Percentiles rank a stretch among this genome's conserved stretches.
Evolutionary conservation across 768 basidiomycete genomes (phyloP).

Genomic region (Termitomyces heimii): DNA sequence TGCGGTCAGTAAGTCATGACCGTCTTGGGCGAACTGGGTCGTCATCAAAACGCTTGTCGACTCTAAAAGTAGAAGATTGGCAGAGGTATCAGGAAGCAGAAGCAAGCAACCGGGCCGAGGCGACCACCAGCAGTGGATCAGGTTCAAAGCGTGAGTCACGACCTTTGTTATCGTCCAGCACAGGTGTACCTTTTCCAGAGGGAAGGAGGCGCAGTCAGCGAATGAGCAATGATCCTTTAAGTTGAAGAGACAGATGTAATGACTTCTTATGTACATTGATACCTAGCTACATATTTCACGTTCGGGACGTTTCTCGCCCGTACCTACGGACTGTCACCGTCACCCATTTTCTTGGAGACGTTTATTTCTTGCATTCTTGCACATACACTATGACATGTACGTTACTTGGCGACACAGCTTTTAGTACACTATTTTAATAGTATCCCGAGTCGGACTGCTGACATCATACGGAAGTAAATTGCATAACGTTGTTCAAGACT

Average conservation of each 20-base stretch:
- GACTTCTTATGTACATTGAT: neutral
- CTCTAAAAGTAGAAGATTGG: slow-evolving; percentile 84
- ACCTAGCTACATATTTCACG: neutral
- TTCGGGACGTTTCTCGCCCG: slow-evolving; percentile 2
- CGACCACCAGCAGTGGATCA: slow-evolving; percentile 9
- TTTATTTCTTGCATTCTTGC: neutral
- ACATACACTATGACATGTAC: slow-evolving; percentile 1
- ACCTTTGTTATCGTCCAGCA: slow-evolving; percentile 19
- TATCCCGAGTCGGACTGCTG: slow-evolving; percentile 1
- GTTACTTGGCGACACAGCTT: neutral
- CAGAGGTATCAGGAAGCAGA: slow-evolving; percentile 59
- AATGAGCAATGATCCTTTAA: slow-evolving; percentile 31
- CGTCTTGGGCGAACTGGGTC: slow-evolving; percentile 41
- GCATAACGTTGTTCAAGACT: neutral
- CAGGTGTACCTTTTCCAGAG: slow-evolving; percentile 55
- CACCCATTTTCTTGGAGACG: slow-evolving; percentile 6
- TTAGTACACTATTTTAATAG: neutral
- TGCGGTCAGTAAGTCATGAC: slow-evolving; percentile 57
- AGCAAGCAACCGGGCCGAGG: slow-evolving; percentile 10
- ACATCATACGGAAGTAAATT: slow-evolving; percentile 8
- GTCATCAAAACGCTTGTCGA: slow-evolving; percentile 61
- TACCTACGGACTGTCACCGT: slow-evolving; percentile 1
- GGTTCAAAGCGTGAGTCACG: slow-evolving; percentile 29
- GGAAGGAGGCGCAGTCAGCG: slow-evolving; percentile 24
- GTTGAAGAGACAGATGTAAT: neutral